phyloP scores from a whole-genome alignment of 2,329 filamentous ascomycete species.

The Penicillium sp. region DNA sequence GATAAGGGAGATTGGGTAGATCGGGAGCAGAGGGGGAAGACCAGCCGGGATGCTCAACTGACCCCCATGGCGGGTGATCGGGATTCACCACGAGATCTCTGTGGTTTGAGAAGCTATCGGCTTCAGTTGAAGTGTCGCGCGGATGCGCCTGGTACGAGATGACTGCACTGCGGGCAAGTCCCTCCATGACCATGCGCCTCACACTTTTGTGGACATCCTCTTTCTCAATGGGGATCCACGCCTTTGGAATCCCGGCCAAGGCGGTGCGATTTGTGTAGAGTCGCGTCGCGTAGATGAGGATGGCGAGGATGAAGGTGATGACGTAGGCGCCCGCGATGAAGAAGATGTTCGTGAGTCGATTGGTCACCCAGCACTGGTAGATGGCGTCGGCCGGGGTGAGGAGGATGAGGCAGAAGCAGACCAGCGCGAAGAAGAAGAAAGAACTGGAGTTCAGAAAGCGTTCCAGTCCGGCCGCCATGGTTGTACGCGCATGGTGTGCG shows the following conservation, averaged over 20 bases:
- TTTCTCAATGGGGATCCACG: constrained; percentile 82
- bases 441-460: constrained; percentile 78
- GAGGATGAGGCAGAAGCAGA: constrained; percentile 72
- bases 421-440: constrained; percentile 73
- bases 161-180: constrained; percentile 73
- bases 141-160: constrained; percentile 79
- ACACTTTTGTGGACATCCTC: constrained; percentile 77
- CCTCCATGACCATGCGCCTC: constrained; percentile 70
- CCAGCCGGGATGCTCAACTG: constrained; percentile 88
- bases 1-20: constrained; percentile 79
- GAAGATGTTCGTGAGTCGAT: constrained; percentile 77
- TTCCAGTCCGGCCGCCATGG: constrained; percentile 56
- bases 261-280: constrained; percentile 83
- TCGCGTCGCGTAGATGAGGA: constrained; percentile 78
- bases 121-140: constrained; percentile 55
- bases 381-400: constrained; percentile 80
- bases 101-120: constrained; percentile 30
- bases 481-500: constrained; percentile 24
- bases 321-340: constrained; percentile 76
- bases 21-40: constrained; percentile 74
- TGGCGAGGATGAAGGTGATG: constrained; percentile 67
- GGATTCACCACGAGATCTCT: constrained; percentile 36
- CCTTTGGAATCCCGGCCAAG: constrained; percentile 79
- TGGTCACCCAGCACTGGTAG: constrained; percentile 68
- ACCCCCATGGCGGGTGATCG: constrained; percentile 69